Base-by-base conservation (phyloP, 495 filamentous ascomycete genomes). In the Parachaetomium inaequale region DNA sequence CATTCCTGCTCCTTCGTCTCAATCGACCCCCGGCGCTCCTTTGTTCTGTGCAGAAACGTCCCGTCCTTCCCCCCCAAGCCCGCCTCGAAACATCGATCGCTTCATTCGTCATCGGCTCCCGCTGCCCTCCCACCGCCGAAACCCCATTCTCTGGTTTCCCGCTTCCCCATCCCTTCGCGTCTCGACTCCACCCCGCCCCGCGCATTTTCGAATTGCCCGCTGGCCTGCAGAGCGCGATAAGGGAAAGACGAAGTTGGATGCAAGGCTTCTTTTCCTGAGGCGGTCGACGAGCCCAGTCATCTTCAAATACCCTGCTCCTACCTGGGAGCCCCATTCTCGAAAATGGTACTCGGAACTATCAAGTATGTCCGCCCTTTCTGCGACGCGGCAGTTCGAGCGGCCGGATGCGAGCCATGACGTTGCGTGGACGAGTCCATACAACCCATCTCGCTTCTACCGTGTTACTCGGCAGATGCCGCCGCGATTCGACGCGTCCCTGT, bases 321-420 rank as follows among this genome's bases (percentile, higher is more conserved):
- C 58, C 61, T 61, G 66, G 50, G 67, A 71, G 66, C 70, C 60
- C 54, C 52, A 68, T 68, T 66, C 62, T 63, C 64, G 63, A 74
- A 88, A 66, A 92, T 92, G 88, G 88, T 89, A 67, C 87, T 91
- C 71, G 88, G 88, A 71, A 92, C 88, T 58, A 92, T 92, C 76
- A 92, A 92, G 88, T 92, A 78, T 68, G 88, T 84, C 60, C 61
- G 62, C 64, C 68, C 36, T 62, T 38, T 36, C 62, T 23, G 56
- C 55, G 31, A 38, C 49, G 29, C 43, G 32, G 6, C 46, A 23
- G 23, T 21, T 19, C 21, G 17, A 42, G 38, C 36, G 34, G 23
- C 17, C 34, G n/a, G 15, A 1, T 17, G 34, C 46, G 17, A 40
- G 46, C 15, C 47, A 31, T 42, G 32, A 52, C 29, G 23, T 51